Conservation (phyloP, 441 rosid species). For the Macaranga tanarius region DNA sequence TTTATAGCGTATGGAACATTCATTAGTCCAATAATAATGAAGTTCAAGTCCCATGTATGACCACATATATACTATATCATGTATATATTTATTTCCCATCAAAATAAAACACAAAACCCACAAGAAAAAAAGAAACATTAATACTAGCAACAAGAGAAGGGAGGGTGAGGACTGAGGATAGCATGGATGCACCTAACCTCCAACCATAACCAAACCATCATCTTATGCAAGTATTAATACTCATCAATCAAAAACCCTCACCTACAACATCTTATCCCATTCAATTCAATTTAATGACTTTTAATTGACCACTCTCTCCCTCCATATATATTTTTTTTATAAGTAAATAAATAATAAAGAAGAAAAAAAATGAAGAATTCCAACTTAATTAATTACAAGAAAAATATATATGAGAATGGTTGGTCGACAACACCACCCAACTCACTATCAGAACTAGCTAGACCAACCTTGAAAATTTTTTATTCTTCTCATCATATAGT, state of each 20-base stretch:
- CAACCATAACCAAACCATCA: conserved; percentile 36
- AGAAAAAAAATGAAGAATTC: too few relatives aligned
- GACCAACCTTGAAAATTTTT: background rate
- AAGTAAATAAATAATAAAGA: too few relatives aligned
- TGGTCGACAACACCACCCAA: conserved; percentile 38
- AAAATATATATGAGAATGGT: conserved; percentile 17
- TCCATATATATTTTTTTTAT: background rate
- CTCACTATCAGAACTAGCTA: conserved; percentile 16
- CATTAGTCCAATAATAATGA: too few relatives aligned
- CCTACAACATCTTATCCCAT: conserved; percentile 8
- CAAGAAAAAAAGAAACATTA: too few relatives aligned
- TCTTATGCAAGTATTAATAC: conserved; percentile 5
- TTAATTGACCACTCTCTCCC: background rate
- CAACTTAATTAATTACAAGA: background rate
- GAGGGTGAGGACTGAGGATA: too few relatives aligned
- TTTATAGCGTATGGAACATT: too few relatives aligned
- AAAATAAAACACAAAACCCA: too few relatives aligned
- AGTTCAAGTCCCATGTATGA: too few relatives aligned
- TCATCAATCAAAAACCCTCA: conserved; percentile 7
- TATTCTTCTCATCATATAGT: background rate
- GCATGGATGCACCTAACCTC: conserved; percentile 38
- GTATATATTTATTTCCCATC: too few relatives aligned
- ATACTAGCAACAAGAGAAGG: too few relatives aligned
- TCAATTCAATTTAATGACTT: background rate
- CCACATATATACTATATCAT: too few relatives aligned